Conservation (phyloP, 768 basidiomycete species). For the Favolaschia claudopus region DNA sequence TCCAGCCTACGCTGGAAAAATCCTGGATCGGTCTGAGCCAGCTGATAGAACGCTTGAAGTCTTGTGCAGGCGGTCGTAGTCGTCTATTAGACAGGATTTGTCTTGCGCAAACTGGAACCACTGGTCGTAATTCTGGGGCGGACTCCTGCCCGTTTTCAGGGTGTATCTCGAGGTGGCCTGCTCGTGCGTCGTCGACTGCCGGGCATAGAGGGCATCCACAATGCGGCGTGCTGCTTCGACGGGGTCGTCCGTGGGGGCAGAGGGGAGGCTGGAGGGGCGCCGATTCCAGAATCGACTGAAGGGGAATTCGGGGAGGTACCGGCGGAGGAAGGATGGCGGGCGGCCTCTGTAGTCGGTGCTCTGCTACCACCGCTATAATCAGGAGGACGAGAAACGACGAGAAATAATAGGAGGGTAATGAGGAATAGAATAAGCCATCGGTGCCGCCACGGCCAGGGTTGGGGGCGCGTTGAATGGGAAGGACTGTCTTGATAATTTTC, state of each 20-base stretch:
- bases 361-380: background rate
- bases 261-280: too few species aligned
- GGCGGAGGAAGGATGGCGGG: background rate
- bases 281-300: too few species aligned
- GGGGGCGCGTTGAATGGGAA: background rate
- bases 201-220: slow-evolving; percentile 10
- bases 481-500: background rate
- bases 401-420: background rate
- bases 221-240: background rate
- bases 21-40: slow-evolving; percentile 3
- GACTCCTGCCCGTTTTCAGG: slow-evolving; percentile 1
- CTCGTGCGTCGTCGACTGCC: background rate
- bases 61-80: slow-evolving; percentile 15
- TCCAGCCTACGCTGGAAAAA: background rate
- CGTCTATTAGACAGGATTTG: slow-evolving; percentile 20
- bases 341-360: background rate
- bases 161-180: slow-evolving; percentile 7
- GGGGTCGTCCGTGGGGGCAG: too few species aligned
- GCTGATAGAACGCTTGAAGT: slow-evolving; percentile 14
- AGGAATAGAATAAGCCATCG: background rate
- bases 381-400: too few species aligned
- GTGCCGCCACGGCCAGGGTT: background rate
- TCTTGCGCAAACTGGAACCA: slow-evolving; percentile 14
- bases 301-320: background rate
- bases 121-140: slow-evolving; percentile 13